Base-by-base conservation (phyloP, 2,329 filamentous ascomycete genomes). In the Apiospora aurea region DNA sequence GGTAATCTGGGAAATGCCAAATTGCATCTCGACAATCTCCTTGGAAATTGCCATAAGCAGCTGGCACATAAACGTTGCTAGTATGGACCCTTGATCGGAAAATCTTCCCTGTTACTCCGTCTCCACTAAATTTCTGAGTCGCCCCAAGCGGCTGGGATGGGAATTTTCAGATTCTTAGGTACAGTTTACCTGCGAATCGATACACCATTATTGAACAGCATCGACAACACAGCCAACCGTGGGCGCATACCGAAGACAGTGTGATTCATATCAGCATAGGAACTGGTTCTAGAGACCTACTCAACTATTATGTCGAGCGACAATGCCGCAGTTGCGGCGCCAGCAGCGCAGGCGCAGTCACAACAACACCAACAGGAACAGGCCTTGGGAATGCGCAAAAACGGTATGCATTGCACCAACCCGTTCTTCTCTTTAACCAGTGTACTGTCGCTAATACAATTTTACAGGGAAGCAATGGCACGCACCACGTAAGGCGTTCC, bases 391-490 rank as follows among this genome's bases (percentile, higher is more conserved):
- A 46, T 68, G 66, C 66, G 66, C 44, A 68, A 68, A 47, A 68
- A 68, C 16, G 66, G 66, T 68, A 47, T 38, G 38, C 43, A 67
- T 21, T 66, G 41, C 38, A 41, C 29, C 14, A 46, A 14, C 5
- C 14, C 41, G 43, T 46, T 11, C 29, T 29, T 8, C 5, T 6
- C n/a, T n/a, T 11, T 5, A 0, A 14, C 41, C 13, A 44, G 18
- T 29, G 8, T 21, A 29, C 6, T 68, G 18, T 66, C 46, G 72
- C 75, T 71, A 38, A 64, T 71, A 64, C 80, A 97, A 72, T 74
- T 70, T 74, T 71, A 61, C 80, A 97, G 96, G 96, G 81, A 98
- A 98, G 86, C 94, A 97, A 85, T 99, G 96, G 96, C 95, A 97
- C 81, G 86, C 88, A 70, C 87, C 89, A 41, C 96, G 95, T 81